phyloP scores from a whole-genome alignment of 306 rosid genomes.

The Glycyrrhiza uralensis region DNA sequence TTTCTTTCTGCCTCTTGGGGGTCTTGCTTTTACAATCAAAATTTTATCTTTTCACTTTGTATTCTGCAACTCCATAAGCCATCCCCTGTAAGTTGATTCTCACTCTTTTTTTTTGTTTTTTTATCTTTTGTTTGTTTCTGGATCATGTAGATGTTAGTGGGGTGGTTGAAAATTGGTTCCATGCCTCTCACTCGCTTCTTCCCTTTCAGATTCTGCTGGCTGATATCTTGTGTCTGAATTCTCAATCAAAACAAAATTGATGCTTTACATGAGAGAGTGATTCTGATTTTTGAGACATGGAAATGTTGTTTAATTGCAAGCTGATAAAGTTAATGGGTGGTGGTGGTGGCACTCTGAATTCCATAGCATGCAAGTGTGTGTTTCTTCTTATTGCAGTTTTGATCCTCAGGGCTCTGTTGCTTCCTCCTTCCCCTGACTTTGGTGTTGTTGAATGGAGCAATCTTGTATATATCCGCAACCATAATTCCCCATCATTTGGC shows the following conservation, averaged over 20 bases:
- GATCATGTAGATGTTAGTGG: too few species aligned
- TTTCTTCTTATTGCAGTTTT: conserved; percentile 42
- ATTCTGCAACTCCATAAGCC: too few species aligned
- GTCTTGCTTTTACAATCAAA: too few species aligned
- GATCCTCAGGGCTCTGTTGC: conserved; percentile 48
- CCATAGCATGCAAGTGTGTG: conserved; percentile 49
- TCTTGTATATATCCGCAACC: conserved; percentile 29
- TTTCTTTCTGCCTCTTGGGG: too few species aligned
- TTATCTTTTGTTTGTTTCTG: too few species aligned
- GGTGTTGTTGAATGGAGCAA: conserved; percentile 36
- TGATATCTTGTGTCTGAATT: too few species aligned
- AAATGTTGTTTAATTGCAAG: conserved; percentile 35
- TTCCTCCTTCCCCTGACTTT: conserved; percentile 39
- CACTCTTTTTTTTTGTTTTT: not conserved
- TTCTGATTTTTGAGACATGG: conserved; percentile 42
- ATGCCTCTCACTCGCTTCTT: too few species aligned
- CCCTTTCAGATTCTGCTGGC: too few species aligned
- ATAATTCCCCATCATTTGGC: conserved; percentile 17
- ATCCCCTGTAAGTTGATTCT: not conserved
- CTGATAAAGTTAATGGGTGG: conserved; percentile 23
- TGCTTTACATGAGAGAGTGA: not conserved
- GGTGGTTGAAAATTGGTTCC: too few species aligned
- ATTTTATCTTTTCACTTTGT: too few species aligned
- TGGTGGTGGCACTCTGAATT: conserved; percentile 39
- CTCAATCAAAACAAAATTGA: not conserved